Evolutionary conservation across 2,329 filamentous ascomycete genomes (phyloP), one percentile per base, ranked within the genome.

Genomic region (Claviceps sp.): DNA sequence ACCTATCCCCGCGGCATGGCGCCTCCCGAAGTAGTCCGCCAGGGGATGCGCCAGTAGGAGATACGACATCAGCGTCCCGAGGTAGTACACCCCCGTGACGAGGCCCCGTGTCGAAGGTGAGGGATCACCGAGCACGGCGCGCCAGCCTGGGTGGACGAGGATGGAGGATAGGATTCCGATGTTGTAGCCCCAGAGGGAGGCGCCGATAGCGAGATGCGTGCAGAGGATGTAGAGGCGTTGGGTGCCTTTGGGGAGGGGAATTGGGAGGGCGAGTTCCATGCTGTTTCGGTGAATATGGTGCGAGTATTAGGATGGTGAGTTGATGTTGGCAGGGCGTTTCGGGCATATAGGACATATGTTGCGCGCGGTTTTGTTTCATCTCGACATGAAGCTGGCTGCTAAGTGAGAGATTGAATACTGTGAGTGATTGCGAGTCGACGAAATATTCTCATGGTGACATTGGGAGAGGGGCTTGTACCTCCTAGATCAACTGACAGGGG

Each of bases 181-280:
- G 59, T 79, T 78, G 62, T 81, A 80, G 14, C 77, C 76, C 75
- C 76, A 79, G 24, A 76, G 70, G 40, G 77, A 75, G 2, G 76
- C 75, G 13, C 75, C 76, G n/a, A 79, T 58, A 1, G 73, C 75
- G 52, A 78, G 76, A 58, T 78, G 76, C 9, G 72, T 57, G 58
- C 74, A 77, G 42, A 77, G 62, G 4, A 63, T 54, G 57, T 76
- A 71, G 22, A 77, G 67, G 37, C 73, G 69, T 22, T 42, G 52
- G 14, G 54, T 54, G 50, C 57, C 56, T n/a, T 52, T 49, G 34
- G 56, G n/a, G 5, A 52, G 50, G 40, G 26, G 5, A 22, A 14
- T 14, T 22, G 26, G 36, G 18, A n/a, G 20, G 18, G n/a, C 1
- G n/a, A 42, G 40, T 9, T 42, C 8, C 40, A 42, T 42, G 3